These are phyloP conservation scores for Boletus tomentosulus DNA, from an alignment of 768 basidiomycete genomes.

Conservation along the genomic window DNA sequence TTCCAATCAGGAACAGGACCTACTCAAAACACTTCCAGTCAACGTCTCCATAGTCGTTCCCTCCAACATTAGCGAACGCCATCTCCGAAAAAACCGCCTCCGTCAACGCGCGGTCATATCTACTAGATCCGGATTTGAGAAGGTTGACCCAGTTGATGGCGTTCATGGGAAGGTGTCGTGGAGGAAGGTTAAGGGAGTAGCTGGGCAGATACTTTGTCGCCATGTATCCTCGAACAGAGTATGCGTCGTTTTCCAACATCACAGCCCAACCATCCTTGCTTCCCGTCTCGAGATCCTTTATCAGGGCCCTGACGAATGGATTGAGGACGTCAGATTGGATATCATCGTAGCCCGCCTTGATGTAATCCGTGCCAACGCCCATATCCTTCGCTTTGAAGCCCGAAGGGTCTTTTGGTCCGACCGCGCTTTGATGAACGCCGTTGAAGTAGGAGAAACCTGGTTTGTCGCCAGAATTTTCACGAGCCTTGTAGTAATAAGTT, in stretches of 20 bases:
- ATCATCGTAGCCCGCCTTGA: neutral
- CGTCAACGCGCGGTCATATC: constrained; percentile 32
- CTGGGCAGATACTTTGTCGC: constrained; percentile 22
- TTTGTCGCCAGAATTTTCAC: constrained; percentile 7
- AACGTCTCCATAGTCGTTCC: constrained; percentile 18
- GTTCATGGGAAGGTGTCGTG: constrained; percentile 10
- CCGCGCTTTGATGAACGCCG: neutral
- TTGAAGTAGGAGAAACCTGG: constrained; percentile 8
- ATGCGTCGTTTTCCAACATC: constrained; percentile 25
- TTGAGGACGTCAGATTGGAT: neutral
- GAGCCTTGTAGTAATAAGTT: constrained; percentile 16
- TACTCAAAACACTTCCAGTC: constrained; percentile 30
- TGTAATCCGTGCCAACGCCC: neutral
- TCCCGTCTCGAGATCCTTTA: constrained; percentile 15
- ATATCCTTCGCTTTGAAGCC: neutral
- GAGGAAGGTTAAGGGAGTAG: constrained; percentile 12
- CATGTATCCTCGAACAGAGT: constrained; percentile 29
- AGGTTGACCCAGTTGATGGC: constrained; percentile 33
- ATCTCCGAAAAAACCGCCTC: constrained; percentile 32
- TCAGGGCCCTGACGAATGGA: constrained; percentile 5
- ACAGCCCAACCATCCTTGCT: constrained; percentile 21
- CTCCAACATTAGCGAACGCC: constrained; percentile 15
- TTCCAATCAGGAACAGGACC: neutral
- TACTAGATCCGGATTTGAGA: constrained; percentile 28
- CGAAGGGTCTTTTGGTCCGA: neutral